Conservation (phyloP, 1,284 basidiomycete genomes). For the Rhizopogon parksii region DNA sequence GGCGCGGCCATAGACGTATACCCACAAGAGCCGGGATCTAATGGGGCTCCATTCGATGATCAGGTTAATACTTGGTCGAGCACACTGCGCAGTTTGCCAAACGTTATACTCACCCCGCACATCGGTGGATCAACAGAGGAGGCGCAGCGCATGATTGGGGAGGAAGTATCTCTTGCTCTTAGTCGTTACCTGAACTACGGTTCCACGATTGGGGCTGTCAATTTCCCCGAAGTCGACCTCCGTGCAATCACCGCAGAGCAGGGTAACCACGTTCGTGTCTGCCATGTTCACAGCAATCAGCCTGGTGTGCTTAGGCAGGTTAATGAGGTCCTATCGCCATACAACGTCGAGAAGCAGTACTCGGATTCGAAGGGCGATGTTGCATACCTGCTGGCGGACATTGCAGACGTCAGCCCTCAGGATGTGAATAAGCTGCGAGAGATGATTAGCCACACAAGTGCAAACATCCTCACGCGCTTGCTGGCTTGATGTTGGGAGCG, state of each 20-base stretch:
- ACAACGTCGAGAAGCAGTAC: conserved; percentile 99
- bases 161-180: conserved; percentile 86
- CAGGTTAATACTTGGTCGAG: conserved; percentile 78
- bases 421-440: conserved; percentile 83
- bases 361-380: conserved; percentile 94
- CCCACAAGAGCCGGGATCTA: conserved; percentile 87
- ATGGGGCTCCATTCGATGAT: conserved; percentile 84
- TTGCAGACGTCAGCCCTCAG: conserved; percentile 79
- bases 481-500: conserved; percentile 43
- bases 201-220: conserved; percentile 87
- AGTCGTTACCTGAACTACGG: conserved; percentile 92
- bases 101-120: conserved; percentile 95
- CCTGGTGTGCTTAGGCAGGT: conserved; percentile 95
- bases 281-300: conserved; percentile 96
- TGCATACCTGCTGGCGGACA: conserved; percentile 95
- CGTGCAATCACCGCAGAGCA: conserved; percentile 87
- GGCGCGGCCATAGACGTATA: conserved; percentile 96
- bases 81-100: conserved; percentile 67
- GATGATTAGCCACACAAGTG: conserved; percentile 73
- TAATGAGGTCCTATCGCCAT: conserved; percentile 88
- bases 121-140: conserved; percentile 99
- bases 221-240: conserved; percentile 98
- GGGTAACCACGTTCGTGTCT: conserved; percentile 79
- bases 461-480: conserved; percentile 86
- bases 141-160: conserved; percentile 95